Percentiles rank a stretch among this genome's conserved stretches.
Conservation (phyloP, 805 yeast genomes). For the Candida hispaniensis region DNA sequence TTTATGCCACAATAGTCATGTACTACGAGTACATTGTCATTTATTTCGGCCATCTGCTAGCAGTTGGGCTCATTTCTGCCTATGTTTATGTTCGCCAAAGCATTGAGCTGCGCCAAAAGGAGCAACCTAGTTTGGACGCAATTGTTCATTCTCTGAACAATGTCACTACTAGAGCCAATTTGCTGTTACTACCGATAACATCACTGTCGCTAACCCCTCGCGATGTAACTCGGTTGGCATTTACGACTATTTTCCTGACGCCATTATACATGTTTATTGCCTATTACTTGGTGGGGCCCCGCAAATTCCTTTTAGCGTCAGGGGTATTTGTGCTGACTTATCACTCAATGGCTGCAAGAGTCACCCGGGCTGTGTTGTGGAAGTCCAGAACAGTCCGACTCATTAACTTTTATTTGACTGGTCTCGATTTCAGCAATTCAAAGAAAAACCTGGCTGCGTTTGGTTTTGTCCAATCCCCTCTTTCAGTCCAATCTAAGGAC, state of each 20-base stretch:
- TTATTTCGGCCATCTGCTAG: conserved; percentile 72
- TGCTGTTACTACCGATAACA: conserved; percentile 71
- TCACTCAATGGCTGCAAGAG: conserved; percentile 77
- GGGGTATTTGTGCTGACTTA: conserved; percentile 63
- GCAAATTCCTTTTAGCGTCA: conserved; percentile 45
- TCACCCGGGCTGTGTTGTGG: conserved; percentile 79
- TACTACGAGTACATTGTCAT: conserved; percentile 68
- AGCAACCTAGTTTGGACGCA: conserved; percentile 77
- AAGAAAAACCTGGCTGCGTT: conserved; percentile 29
- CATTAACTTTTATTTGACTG: conserved; percentile 71
- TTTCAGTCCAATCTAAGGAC: conserved; percentile 25
- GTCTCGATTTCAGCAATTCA: conserved; percentile 55
- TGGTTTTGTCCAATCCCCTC: conserved; percentile 20
- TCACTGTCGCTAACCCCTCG: conserved; percentile 56
- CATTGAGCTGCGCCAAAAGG: conserved; percentile 37
- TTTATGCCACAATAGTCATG: conserved; percentile 48
- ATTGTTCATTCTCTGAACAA: conserved; percentile 67
- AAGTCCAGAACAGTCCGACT: conserved; percentile 60
- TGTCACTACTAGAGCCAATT: conserved; percentile 63
- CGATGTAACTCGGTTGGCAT: conserved; percentile 68
- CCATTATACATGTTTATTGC: conserved; percentile 71
- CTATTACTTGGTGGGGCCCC: conserved; percentile 59
- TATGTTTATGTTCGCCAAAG: conserved; percentile 23
- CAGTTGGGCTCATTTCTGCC: conserved; percentile 34
- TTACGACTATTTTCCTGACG: conserved; percentile 75